Percentiles rank a stretch among this genome's conserved stretches.
Conservation (phyloP, 768 basidiomycete genomes). For the Holtermannia corniformis region DNA sequence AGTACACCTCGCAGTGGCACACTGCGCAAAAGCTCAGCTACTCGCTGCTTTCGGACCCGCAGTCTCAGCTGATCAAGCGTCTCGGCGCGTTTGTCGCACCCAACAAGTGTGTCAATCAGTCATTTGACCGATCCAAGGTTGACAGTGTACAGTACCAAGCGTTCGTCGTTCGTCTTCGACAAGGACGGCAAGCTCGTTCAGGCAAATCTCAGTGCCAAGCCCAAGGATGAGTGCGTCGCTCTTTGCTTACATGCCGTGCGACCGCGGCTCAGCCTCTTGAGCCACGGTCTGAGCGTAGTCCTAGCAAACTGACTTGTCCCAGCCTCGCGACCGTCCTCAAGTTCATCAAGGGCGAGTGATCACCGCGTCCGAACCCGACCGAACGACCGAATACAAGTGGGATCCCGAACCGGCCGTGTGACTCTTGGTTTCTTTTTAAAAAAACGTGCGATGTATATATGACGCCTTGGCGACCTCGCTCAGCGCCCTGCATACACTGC, state of each 20-base stretch:
- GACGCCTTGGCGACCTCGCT: too few relatives aligned
- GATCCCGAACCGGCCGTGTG: too few relatives aligned
- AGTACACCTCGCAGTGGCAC: constrained; percentile 25
- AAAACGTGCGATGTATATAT: too few relatives aligned
- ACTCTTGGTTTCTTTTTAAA: too few relatives aligned
- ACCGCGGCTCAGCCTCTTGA: background rate
- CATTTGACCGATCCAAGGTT: background rate
- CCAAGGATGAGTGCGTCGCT: constrained; percentile 53
- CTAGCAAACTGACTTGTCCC: constrained; percentile 1
- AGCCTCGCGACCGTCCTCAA: constrained; percentile 60
- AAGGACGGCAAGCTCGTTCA: constrained; percentile 74
- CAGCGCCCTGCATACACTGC: constrained; percentile 73
- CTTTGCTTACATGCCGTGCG: background rate
- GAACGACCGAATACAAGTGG: too few relatives aligned
- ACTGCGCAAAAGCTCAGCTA: constrained; percentile 72
- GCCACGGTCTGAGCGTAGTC: background rate
- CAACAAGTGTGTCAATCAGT: constrained; percentile 47
- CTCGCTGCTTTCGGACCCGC: constrained; percentile 79
- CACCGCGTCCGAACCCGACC: too few relatives aligned
- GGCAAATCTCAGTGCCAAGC: constrained; percentile 75
- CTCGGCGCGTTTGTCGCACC: constrained; percentile 62
- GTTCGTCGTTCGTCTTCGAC: constrained; percentile 88
- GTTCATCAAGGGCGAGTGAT: constrained; percentile 54
- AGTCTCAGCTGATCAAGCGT: constrained; percentile 63
- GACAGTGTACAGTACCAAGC: constrained; percentile 55